Evolutionary conservation across 352 stramenopile species (phyloP).

Genomic region (Discostella stelligera): DNA sequence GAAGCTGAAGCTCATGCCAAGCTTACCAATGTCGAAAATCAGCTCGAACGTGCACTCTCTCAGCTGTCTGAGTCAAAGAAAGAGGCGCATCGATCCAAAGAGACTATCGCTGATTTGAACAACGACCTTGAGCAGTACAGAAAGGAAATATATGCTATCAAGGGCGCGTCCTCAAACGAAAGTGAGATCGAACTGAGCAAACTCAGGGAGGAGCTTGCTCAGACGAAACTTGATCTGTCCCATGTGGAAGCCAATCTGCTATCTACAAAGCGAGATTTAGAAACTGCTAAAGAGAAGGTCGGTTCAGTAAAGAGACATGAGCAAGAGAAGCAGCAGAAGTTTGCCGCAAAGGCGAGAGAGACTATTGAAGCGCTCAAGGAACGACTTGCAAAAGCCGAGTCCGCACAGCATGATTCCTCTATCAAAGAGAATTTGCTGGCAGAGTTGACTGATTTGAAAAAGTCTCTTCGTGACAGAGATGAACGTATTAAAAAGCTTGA

Average conservation of each 20-base stretch:
- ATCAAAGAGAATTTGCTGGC: conserved; percentile 31
- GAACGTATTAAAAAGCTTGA: conserved; percentile 80
- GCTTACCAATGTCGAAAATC: conserved; percentile 24
- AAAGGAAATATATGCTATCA: conserved; percentile 35
- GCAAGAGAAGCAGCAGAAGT: conserved; percentile 44
- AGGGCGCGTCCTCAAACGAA: conserved; percentile 26
- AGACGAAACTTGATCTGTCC: conserved; percentile 38
- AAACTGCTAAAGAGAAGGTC: conserved; percentile 35
- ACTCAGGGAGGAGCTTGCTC: conserved; percentile 40
- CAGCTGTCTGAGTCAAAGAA: conserved; percentile 28
- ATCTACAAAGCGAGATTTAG: conserved; percentile 38
- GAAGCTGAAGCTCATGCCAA: conserved; percentile 36
- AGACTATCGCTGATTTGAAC: conserved; percentile 43
- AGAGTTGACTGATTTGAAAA: conserved; percentile 41
- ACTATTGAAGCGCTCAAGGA: conserved; percentile 38
- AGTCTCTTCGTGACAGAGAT: conserved; percentile 64
- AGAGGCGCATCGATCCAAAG: conserved; percentile 29
- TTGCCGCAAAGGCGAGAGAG: conserved; percentile 35
- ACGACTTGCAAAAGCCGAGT: conserved; percentile 42
- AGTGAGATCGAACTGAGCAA: conserved; percentile 47
- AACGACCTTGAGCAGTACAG: conserved; percentile 48
- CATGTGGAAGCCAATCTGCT: conserved; percentile 32
- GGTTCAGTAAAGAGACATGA: conserved; percentile 23
- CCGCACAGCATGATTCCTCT: conserved; percentile 15
- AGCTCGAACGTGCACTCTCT: conserved; percentile 26